Conservation (phyloP, 495 filamentous ascomycete genomes). For the Friedmanniomyces endolithicus region DNA sequence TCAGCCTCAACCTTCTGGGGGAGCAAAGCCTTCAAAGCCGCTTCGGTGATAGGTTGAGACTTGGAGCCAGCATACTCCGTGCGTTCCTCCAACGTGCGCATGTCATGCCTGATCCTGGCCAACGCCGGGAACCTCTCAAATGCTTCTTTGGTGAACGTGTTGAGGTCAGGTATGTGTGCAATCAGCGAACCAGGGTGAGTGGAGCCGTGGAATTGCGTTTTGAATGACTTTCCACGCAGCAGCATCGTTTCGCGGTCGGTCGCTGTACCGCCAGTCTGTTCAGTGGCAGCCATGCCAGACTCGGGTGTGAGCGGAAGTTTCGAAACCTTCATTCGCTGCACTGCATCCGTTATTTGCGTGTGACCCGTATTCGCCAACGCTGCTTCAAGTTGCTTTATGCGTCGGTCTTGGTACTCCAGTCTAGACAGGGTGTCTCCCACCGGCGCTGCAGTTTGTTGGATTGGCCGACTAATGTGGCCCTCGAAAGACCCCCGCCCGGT, state of each 20-base stretch:
- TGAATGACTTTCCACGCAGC: constrained; percentile 18
- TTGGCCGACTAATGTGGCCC: constrained; percentile 6
- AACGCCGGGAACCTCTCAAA: constrained; percentile 13
- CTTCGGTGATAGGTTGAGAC: background rate
- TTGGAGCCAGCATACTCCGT: constrained; percentile 2
- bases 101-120: constrained; percentile 9
- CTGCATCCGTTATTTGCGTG: background rate
- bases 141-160: constrained; percentile 15
- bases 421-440: constrained; percentile 8
- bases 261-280: background rate
- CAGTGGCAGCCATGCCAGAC: constrained; percentile 1
- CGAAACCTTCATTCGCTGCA: background rate
- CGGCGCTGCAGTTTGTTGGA: constrained; percentile 2
- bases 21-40: constrained; percentile 7
- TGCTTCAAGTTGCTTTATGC: constrained; percentile 16
- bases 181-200: constrained; percentile 9
- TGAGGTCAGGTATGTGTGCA: constrained; percentile 17
- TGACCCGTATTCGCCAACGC: constrained; percentile 6
- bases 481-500: background rate
- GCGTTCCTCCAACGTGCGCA: constrained; percentile 14
- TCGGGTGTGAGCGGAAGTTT: constrained; percentile 15
- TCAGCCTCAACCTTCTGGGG: constrained; percentile 4
- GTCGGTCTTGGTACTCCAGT: constrained; percentile 16
- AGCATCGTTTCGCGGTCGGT: constrained; percentile 13
- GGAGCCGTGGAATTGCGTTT: constrained; percentile 18